These are phyloP conservation scores for Trichoderma sp. DNA, from an alignment of 2,329 filamentous ascomycete genomes.

Conservation along the genomic window DNA sequence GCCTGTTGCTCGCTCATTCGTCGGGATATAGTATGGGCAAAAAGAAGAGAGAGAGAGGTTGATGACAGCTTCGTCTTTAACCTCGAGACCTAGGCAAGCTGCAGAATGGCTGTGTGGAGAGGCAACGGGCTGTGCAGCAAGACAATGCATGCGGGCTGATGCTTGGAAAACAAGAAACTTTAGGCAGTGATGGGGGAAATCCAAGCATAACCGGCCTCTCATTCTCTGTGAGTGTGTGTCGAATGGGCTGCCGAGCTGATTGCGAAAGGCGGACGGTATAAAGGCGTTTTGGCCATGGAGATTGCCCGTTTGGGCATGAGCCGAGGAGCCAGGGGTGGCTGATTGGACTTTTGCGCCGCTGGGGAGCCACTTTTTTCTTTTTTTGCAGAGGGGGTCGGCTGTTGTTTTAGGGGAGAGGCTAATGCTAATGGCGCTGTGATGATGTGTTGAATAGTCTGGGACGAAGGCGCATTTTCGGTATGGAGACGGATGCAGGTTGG, in stretches of 20 bases:
- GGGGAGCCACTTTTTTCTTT: not conserved
- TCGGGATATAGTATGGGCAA: not conserved
- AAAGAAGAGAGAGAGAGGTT: not conserved
- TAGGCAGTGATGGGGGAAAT: constrained; percentile 1
- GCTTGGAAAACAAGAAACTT: not conserved
- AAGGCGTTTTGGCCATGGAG: not conserved
- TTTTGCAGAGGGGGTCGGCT: not conserved
- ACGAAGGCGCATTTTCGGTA: not conserved
- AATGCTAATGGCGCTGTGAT: not conserved
- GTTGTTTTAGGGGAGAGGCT: not conserved
- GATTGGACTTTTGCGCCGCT: not conserved
- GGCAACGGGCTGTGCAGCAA: not conserved
- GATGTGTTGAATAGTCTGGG: not conserved
- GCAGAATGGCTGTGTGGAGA: not conserved
- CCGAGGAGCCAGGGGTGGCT: not conserved
- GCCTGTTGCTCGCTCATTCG: not conserved
- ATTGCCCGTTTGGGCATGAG: constrained; percentile 9
- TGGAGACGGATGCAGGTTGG: not conserved
- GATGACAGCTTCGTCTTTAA: not conserved
- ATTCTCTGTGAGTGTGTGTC: not conserved
- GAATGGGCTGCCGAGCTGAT: not conserved
- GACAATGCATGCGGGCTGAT: constrained; percentile 5
- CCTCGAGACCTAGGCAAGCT: not conserved
- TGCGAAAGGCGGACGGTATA: constrained; percentile 12
- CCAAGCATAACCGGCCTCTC: not conserved